These are phyloP conservation scores for Thermothelomyces thermophilus DNA, from an alignment of 2,329 filamentous ascomycete genomes.

Conservation along the genomic window DNA sequence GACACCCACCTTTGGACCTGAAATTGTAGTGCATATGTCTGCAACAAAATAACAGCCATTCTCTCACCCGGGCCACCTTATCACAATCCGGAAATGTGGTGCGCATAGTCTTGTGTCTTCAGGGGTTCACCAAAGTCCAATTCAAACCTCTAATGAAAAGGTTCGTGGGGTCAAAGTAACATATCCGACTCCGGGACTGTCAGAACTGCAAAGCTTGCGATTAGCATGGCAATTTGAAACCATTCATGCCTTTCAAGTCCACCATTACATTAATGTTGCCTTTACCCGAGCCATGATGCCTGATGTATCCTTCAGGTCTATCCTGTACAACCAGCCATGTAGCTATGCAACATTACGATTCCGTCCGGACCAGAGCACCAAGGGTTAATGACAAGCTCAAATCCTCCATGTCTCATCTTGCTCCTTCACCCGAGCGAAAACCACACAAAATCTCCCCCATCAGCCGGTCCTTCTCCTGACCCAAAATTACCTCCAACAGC, in stretches of 20 bases:
- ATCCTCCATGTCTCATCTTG: not conserved
- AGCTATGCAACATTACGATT: not conserved
- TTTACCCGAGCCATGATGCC: not conserved
- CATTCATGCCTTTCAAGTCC: not conserved
- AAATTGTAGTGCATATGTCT: not conserved
- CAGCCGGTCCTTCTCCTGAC: conserved; percentile 10
- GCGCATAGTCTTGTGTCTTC: no score
- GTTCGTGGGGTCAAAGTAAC: no score
- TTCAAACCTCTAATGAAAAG: no score
- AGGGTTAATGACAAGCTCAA: not conserved
- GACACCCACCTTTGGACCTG: not conserved
- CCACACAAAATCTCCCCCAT: not conserved
- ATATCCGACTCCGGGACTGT: not conserved
- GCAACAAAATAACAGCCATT: not conserved
- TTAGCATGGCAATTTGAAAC: not conserved
- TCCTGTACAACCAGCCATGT: not conserved
- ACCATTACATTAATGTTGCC: not conserved
- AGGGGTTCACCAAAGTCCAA: no score
- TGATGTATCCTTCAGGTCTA: not conserved
- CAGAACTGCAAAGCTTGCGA: no score
- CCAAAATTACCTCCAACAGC: conserved; percentile 27
- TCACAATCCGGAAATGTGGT: no score
- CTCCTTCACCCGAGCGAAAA: not conserved
- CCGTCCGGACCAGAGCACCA: not conserved
- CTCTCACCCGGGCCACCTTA: no score